These are phyloP conservation scores for Monosporascus sp. DNA, from an alignment of 2,329 filamentous ascomycete genomes.

Conservation along the genomic window DNA sequence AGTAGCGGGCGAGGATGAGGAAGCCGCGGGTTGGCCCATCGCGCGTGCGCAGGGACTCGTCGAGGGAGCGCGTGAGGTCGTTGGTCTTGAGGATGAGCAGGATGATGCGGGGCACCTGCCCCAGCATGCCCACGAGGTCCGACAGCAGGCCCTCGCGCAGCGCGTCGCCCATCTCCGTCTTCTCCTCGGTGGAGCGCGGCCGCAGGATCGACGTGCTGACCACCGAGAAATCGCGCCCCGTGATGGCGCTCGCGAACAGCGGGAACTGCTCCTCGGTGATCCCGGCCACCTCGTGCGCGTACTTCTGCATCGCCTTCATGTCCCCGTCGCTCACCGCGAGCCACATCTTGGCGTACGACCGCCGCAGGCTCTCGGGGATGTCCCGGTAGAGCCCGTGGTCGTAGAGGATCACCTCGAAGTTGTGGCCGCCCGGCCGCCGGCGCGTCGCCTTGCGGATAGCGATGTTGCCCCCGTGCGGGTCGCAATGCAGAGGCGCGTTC, in stretches of 20 bases:
- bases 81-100: slow-evolving; percentile 96
- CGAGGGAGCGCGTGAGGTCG: slow-evolving; percentile 86
- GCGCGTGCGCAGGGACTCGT: slow-evolving; percentile 79
- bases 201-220: slow-evolving; percentile 56
- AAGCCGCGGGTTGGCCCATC: slow-evolving; percentile 61
- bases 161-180: slow-evolving; percentile 77
- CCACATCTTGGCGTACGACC: slow-evolving; percentile 95
- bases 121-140: slow-evolving; percentile 81
- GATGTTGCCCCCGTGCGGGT: slow-evolving; percentile 94
- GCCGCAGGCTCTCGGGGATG: slow-evolving; percentile 71
- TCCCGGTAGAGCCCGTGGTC: slow-evolving; percentile 96
- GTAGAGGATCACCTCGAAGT: slow-evolving; percentile 95
- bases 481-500: slow-evolving; percentile 86
- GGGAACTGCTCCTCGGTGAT: slow-evolving; percentile 88
- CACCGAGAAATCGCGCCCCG: slow-evolving; percentile 81
- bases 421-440: slow-evolving; percentile 52
- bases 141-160: slow-evolving; percentile 84
- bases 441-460: slow-evolving; percentile 75
- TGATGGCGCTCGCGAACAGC: slow-evolving; percentile 93
- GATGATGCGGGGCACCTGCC: slow-evolving; percentile 85
- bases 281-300: slow-evolving; percentile 83
- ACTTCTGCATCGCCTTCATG: slow-evolving; percentile 77
- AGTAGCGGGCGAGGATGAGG: slow-evolving; percentile 64
- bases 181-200: slow-evolving; percentile 68
- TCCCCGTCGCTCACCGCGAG: slow-evolving; percentile 90